phyloP scores from a whole-genome alignment of 371 early-diverging fungal species.

The Rhizopus sp. region DNA sequence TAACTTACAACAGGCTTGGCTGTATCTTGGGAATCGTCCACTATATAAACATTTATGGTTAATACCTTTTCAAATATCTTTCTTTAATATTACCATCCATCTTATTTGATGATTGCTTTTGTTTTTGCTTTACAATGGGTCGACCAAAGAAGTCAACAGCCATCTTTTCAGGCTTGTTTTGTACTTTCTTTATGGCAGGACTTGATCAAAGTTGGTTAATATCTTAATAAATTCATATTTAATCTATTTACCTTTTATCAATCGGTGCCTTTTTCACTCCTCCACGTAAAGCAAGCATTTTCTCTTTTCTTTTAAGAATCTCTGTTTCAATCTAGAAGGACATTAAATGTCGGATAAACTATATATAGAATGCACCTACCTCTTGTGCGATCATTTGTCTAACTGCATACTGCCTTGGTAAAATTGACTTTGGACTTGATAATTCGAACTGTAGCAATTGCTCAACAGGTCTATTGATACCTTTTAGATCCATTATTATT shows the following conservation, averaged over 20 bases:
- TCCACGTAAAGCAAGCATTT: too few species aligned
- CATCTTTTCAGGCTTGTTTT: conserved; percentile 18
- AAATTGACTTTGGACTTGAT: conserved; percentile 37
- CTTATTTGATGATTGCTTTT: conserved; percentile 1
- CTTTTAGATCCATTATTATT: neutral
- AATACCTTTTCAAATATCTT: neutral
- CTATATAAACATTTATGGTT: too few species aligned
- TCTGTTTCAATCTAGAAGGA: conserved; percentile 60
- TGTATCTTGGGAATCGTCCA: conserved; percentile 1
- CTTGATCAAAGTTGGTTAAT: neutral
- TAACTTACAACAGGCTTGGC: conserved; percentile 22
- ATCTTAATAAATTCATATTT: too few species aligned
- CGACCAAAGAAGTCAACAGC: conserved; percentile 70
- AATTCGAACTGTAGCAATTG: conserved; percentile 47
- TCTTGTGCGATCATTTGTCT: conserved; percentile 81
- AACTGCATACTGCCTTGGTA: conserved; percentile 70
- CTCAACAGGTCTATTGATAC: conserved; percentile 58
- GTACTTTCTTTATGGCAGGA: conserved; percentile 8
- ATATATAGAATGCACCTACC: conserved; percentile 38
- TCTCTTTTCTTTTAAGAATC: conserved; percentile 35
- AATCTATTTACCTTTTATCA: too few species aligned
- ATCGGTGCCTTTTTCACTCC: conserved; percentile 7
- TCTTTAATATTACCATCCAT: conserved; percentile 18
- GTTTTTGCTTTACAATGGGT: conserved; percentile 29
- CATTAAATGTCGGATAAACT: neutral